Evolutionary conservation across 441 rosid species (phyloP), one percentile per base, ranked within the genome.

Genomic region (Melastoma candidum): DNA sequence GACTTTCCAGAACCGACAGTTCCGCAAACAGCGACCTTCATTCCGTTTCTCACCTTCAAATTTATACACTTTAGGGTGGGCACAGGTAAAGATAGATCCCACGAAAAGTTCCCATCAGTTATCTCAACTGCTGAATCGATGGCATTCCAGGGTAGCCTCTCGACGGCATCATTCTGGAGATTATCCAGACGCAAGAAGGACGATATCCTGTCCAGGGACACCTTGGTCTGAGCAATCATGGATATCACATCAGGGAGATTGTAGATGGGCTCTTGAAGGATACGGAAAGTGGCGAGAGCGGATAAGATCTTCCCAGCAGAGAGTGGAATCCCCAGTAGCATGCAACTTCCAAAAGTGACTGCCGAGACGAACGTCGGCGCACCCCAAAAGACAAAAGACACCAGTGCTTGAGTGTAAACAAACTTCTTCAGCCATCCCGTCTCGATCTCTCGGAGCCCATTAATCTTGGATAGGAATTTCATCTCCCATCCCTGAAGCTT

Each of bases 401-500:
- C 59, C 54, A 81, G 13, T 14, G 75, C 79, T 2, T 47, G 46
- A 49, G 58, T 63, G 58, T 79, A 78, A 11, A 77, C 56, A 45
- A 3, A 77, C 54, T 70, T 81, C 56, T 63, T 84, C 70, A 84
- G 52, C 85, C 83, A 84, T 3, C 71, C 74, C 3, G 72, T 46
- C 65, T 84, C 85, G 1, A 5, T 48, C 26, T 66, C 50, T 63
- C 83, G 68, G 7, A 80, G 70, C 25, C 74, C 76, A 17, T 63
- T 12, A 48, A 80, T 65, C 63, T 75, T 78, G 6, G 78, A 71
- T 61, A 83, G 48, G 63, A 83, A 80, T 63, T 78, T 83, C 80
- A 80, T 78, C 70, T 83, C 87, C 87, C 87, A 83, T 4, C 69
- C 92, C 59, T 84, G 90, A 64, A 83, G 78, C 59, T 83, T 83